Evolutionary conservation across 345 rosid species (phyloP), one percentile per base, ranked within the genome.

Genomic region (Salix purpurea): DNA sequence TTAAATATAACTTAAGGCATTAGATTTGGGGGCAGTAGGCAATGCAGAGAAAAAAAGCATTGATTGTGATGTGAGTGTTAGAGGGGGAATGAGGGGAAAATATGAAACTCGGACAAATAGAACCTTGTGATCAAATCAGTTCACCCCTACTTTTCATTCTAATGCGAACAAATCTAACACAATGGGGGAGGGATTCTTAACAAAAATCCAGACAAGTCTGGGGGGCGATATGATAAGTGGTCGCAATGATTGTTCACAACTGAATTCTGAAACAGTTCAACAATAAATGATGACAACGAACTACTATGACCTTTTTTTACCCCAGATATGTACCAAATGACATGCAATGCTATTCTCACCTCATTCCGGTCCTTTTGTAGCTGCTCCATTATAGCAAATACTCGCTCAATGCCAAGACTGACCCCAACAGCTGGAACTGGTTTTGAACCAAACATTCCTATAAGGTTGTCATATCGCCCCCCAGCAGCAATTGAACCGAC

Each of bases 401-500:
- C 96, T 62, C 98, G 86, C 76, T 96, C 98, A 60, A 96, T 96
- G 52, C 98, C 99, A 64, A 93, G 91, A 83, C 99, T 93, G 83
- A 93, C 84, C 14, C 99, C 98, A 81, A 93, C 97, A 9, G 97
- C 93, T 3, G 98, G 99, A 68, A 96, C 97, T 86, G 88, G 92
- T 84, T 90, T 90, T 39, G 88, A 80, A 74, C 99, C 96, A 82
- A 91, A 91, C 89, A 88, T 96, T 77, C 94, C 98, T 23, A 93
- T 90, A 67, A 96, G 94, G 78, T 92, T 89, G 84, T 96, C 99
- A 36, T 96, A 93, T 28, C 98, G 87, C 24, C 98, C 99, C 73
- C 99, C 97, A 73, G 96, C 99, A 77, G 89, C 99, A 74, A 96
- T 91, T 52, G 94, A 85, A 77, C 99, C 99, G 82, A 95, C 99